A percentile compares a stretch with the other conserved stretches of the same genome.
Evolutionary conservation across 805 yeast species (phyloP).

Genomic region (Saccharomycopsis sp.): DNA sequence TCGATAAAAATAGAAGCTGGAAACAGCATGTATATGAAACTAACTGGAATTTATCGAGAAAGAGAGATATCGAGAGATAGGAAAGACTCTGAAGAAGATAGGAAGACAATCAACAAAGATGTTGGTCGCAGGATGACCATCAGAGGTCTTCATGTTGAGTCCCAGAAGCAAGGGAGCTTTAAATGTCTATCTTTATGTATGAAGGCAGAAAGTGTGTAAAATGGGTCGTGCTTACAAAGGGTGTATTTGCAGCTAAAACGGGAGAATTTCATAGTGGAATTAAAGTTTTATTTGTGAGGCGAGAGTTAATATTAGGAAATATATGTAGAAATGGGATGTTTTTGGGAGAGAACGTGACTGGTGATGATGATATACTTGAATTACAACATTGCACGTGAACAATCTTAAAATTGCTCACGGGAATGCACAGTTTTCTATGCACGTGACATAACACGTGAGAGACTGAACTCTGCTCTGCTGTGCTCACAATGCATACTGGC

Average conservation of each 20-base stretch:
- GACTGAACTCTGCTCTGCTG: too few relatives aligned
- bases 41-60: not conserved
- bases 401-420: not conserved
- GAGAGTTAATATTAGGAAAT: not conserved
- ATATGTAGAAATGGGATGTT: not conserved
- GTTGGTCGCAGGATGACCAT: not conserved
- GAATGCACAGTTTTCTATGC: too few relatives aligned
- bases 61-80: not conserved
- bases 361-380: not conserved
- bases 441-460: too few relatives aligned
- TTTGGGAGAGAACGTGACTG: not conserved
- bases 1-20: not conserved
- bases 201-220: not conserved
- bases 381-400: conserved; percentile 1
- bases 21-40: not conserved
- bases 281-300: not conserved
- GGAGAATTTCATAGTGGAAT: not conserved
- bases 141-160: not conserved
- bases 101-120: not conserved
- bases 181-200: not conserved
- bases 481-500: too few relatives aligned
- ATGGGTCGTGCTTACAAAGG: not conserved
- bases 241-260: not conserved
- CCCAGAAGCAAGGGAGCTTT: not conserved
- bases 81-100: not conserved